Percentiles rank a stretch among this genome's conserved stretches.
These are phyloP conservation scores for Ophiostoma perfectum DNA, from an alignment of 2,329 filamentous ascomycete genomes.

Conservation along the genomic window DNA sequence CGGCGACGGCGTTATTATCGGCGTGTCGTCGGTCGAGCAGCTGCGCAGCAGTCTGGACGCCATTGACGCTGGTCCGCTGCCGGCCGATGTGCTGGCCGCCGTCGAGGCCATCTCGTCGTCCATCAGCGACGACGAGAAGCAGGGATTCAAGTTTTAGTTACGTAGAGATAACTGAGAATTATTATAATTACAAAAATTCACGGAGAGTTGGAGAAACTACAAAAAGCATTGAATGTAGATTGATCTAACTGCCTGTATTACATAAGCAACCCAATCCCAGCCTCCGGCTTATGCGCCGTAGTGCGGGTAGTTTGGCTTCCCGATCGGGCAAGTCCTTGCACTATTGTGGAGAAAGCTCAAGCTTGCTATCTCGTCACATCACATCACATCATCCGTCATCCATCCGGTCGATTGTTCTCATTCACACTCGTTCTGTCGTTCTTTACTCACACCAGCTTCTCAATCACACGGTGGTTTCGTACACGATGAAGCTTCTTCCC, in stretches of 20 bases:
- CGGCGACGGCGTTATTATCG: conserved; percentile 37
- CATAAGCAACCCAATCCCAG: no score
- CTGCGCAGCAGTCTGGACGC: conserved; percentile 34
- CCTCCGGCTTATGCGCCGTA: background rate
- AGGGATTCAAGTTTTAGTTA: background rate
- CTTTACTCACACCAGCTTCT: background rate
- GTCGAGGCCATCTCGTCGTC: background rate
- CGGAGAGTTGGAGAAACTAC: no score
- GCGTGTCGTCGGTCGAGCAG: conserved; percentile 34
- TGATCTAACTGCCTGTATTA: no score
- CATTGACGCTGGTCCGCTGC: conserved; percentile 38
- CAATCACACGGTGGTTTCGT: background rate
- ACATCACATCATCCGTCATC: background rate
- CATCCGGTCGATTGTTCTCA: background rate
- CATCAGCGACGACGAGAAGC: conserved; percentile 15
- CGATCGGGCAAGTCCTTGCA: conserved; percentile 7
- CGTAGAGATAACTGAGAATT: background rate
- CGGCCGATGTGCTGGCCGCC: conserved; percentile 31
- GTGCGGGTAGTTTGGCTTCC: background rate
- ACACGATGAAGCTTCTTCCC: conserved; percentile 6
- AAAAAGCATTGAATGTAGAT: no score
- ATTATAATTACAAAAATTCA: background rate
- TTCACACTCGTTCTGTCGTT: background rate
- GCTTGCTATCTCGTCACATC: conserved; percentile 2
- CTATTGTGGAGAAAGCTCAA: background rate